Evolutionary conservation across 2,329 filamentous ascomycete genomes (phyloP).

Genomic region (Cladophialophora yegresii): DNA sequence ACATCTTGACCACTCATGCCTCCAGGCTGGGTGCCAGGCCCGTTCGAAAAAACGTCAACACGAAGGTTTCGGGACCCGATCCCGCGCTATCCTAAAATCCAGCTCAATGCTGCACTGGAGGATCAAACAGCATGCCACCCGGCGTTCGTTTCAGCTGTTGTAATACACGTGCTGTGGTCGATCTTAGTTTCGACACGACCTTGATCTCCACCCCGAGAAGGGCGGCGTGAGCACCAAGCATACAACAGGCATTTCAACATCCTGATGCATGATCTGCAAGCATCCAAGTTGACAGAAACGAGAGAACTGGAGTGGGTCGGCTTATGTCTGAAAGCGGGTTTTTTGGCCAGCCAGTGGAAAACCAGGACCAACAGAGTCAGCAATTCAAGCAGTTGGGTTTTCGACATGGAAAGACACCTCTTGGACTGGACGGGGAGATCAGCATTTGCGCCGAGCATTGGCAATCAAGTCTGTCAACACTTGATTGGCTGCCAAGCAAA

Average conservation of each 20-base stretch:
- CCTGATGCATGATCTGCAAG: too few relatives aligned
- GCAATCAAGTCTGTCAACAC: background rate
- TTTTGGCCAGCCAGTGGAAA: background rate
- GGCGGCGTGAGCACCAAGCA: too few relatives aligned
- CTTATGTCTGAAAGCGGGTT: background rate
- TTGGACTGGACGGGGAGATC: background rate
- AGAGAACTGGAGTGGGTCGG: background rate
- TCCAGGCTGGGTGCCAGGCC: background rate
- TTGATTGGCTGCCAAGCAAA: conserved; percentile 8
- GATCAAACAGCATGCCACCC: background rate
- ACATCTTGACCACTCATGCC: background rate
- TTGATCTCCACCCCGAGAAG: too few relatives aligned
- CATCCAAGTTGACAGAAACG: background rate
- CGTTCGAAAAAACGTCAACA: background rate
- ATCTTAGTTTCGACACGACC: too few relatives aligned
- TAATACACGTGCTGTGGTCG: too few relatives aligned
- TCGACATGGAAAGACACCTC: background rate
- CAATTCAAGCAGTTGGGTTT: too few relatives aligned
- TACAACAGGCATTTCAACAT: too few relatives aligned
- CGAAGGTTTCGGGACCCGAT: background rate
- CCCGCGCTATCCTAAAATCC: background rate
- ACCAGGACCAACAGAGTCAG: background rate
- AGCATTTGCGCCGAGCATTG: background rate
- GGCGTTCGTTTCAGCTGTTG: background rate
- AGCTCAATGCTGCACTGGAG: background rate